A percentile compares a stretch with the other conserved stretches of the same genome.
Conservation (phyloP, 805 yeast species). For the Starmerella scarabaei region DNA sequence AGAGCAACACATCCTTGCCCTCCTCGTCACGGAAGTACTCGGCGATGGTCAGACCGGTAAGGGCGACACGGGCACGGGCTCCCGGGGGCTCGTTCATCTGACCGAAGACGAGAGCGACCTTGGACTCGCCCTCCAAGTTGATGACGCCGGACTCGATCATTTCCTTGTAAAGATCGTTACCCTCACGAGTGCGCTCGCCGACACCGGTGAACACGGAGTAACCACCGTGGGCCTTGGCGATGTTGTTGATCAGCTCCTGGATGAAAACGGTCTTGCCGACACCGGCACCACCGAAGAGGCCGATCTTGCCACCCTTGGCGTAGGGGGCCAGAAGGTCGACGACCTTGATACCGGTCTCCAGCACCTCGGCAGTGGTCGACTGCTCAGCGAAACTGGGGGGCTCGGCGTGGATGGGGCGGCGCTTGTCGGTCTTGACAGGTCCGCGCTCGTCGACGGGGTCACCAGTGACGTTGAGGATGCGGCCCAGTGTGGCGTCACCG, state of each 20-base stretch:
- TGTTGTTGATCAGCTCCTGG: conserved; percentile 98
- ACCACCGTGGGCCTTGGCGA: conserved; percentile 99
- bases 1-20: conserved; percentile 99
- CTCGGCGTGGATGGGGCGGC: conserved; percentile 97
- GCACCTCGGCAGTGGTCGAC: conserved; percentile 94
- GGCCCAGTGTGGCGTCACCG: conserved; percentile 97
- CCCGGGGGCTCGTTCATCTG: conserved; percentile 99
- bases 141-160: conserved; percentile 99
- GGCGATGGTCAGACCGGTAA: conserved; percentile 98
- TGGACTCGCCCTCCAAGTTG: conserved; percentile 98
- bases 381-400: conserved; percentile 95
- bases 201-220: conserved; percentile 99
- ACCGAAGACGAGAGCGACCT: conserved; percentile 98
- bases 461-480: conserved; percentile 95
- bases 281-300: conserved; percentile 99
- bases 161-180: conserved; percentile 99
- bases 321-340: conserved; percentile 98
- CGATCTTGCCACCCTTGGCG: conserved; percentile 99
- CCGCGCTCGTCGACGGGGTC: conserved; percentile 99
- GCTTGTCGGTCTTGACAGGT: conserved; percentile 82
- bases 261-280: conserved; percentile 99
- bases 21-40: conserved; percentile 99
- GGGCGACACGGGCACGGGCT: conserved; percentile 99
- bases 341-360: conserved; percentile 99
- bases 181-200: conserved; percentile 99